These are phyloP conservation scores for Syzygium malaccense DNA, from an alignment of 441 rosid genomes.

Conservation along the genomic window DNA sequence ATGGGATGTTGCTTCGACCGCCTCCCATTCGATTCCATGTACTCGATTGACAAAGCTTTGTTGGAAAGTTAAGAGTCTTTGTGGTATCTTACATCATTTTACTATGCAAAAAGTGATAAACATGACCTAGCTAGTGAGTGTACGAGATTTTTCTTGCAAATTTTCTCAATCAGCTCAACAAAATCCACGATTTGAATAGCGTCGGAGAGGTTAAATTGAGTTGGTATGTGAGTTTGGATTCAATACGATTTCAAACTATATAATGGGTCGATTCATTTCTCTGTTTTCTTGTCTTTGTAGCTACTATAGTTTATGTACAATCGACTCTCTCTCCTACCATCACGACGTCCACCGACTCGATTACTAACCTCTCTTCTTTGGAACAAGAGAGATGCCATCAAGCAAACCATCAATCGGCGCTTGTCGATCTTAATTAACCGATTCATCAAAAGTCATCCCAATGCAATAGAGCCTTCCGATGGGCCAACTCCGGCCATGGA, in stretches of 20 bases:
- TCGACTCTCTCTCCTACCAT: not conserved
- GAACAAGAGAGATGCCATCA: not conserved
- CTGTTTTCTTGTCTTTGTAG: not conserved
- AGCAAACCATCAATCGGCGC: not conserved
- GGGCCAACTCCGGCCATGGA: not conserved
- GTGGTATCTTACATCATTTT: not conserved
- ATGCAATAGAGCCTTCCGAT: not conserved
- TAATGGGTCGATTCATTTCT: not conserved
- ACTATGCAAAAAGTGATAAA: not conserved
- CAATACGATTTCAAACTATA: not conserved
- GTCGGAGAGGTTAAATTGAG: not conserved
- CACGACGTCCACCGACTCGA: not conserved
- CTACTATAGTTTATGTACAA: not conserved
- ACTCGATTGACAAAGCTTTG: not conserved
- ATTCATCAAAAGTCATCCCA: not conserved
- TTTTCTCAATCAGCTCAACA: not conserved
- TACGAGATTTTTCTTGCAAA: not conserved
- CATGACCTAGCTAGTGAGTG: not conserved
- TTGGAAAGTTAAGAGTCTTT: not conserved
- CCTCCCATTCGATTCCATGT: not conserved
- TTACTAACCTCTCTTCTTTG: not conserved
- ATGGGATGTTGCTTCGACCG: not conserved
- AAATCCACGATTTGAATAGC: not conserved
- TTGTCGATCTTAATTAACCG: not conserved
- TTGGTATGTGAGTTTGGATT: not conserved